Evolutionary conservation across 768 basidiomycete species (phyloP), one percentile per base, ranked within the genome.

Genomic region (Suillus sp.): DNA sequence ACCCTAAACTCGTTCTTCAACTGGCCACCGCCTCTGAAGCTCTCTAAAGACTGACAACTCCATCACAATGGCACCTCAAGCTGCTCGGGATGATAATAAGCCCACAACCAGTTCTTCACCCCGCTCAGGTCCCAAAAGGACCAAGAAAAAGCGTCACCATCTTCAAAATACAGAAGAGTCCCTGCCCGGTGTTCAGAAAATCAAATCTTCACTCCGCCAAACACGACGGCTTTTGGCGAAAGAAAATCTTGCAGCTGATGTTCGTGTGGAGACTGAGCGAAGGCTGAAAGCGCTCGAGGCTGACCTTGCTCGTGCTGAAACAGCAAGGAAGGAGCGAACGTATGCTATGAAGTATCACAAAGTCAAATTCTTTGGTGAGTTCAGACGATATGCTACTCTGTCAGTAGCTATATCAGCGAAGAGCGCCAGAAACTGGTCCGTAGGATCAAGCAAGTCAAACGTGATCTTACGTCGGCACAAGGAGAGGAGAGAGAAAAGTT

Each of bases 341-440:
- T 80, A 92, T 68, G 91, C 92, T 0, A 76, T 83, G 45, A 85
- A 85, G 65, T 99, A 99, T 75, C 95, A 95, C 69, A 93, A 88
- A 79, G 79, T 95, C 69, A 96, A 94, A 74, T 99, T 99, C 78
- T 97, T 99, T 66, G 95, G 95, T 95, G 65, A 67, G 81, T 73
- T 42, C 25, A 14, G 18, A 34, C 45, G 30, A 35, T 7, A 53
- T 37, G 20, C 32, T 1, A 16, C 18, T 54, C 25, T 40, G 25
- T 57, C 38, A 40, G 56, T 20, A 30, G 38, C 56, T 57, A 37
- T 38, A 57, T 57, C 38, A 40, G 30, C 57, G 22, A 68, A 96
- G 95, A 98, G 74, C 87, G 94, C 51, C 88, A 93, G 77, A 98
- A 96, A 70, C 85, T 96, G 14, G 72, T 86, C 3, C 86, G 96